Evolutionary conservation across 805 yeast genomes (phyloP).

Genomic region (Lipomyces orientalis): DNA sequence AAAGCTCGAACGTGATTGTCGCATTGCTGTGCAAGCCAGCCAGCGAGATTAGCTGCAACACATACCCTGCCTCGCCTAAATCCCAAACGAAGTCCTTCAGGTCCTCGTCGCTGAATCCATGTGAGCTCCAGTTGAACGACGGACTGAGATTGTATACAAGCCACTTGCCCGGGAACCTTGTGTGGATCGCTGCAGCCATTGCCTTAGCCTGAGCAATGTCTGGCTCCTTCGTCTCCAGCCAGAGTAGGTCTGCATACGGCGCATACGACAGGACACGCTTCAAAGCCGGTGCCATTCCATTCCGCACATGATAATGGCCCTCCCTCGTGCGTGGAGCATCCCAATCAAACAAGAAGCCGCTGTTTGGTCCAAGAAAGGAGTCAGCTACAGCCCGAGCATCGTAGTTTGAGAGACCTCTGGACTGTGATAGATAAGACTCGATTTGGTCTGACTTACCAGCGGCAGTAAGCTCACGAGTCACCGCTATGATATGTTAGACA

Average conservation of each 20-base stretch:
- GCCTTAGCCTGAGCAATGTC: constrained; percentile 56
- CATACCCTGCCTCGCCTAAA: constrained; percentile 62
- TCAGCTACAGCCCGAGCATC: constrained; percentile 42
- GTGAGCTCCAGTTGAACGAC: constrained; percentile 64
- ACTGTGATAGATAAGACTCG: constrained; percentile 41
- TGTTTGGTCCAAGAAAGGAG: constrained; percentile 43
- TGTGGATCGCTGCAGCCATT: constrained; percentile 56
- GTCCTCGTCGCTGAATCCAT: constrained; percentile 57
- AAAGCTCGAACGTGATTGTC: constrained; percentile 55
- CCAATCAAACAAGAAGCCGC: constrained; percentile 57
- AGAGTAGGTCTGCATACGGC: constrained; percentile 63
- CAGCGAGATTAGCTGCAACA: constrained; percentile 62
- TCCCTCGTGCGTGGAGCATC: constrained; percentile 65
- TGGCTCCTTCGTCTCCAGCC: constrained; percentile 69
- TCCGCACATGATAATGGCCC: constrained; percentile 58
- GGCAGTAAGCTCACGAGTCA: constrained; percentile 1
- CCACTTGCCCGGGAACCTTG: constrained; percentile 57
- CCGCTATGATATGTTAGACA: constrained; percentile 26
- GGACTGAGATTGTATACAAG: constrained; percentile 67
- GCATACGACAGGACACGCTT: constrained; percentile 60
- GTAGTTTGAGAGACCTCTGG: constrained; percentile 43
- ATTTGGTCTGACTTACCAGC: constrained; percentile 44
- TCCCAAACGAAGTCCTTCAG: constrained; percentile 58
- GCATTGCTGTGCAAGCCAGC: constrained; percentile 66
- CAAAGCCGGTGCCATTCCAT: constrained; percentile 60